Evolutionary conservation across 495 filamentous ascomycete genomes (phyloP).

Genomic region (Cercophora samala): DNA sequence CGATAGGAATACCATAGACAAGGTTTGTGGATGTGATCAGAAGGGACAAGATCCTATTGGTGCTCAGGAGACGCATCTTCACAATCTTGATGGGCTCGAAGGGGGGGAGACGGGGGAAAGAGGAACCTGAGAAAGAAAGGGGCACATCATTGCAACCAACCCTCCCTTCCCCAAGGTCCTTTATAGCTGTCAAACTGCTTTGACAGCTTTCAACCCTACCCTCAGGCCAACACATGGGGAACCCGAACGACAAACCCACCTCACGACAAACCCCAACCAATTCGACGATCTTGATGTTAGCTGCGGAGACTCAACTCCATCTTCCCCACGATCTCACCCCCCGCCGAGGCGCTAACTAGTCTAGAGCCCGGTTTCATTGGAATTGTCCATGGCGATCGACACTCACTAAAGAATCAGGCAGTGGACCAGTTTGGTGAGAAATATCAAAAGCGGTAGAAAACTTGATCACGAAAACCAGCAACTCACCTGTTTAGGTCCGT

Average conservation of each 20-base stretch:
- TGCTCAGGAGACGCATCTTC: not conserved
- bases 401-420: not conserved
- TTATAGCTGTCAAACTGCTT: too few species aligned
- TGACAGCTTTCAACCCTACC: too few species aligned
- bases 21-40: not conserved
- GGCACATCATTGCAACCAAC: not conserved
- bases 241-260: too few species aligned
- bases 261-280: too few species aligned
- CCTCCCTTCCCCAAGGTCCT: not conserved
- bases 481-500: not conserved
- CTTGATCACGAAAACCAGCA: not conserved
- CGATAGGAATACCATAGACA: not conserved
- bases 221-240: too few species aligned
- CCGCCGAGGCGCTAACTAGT: not conserved
- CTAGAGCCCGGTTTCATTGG: not conserved
- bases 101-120: not conserved
- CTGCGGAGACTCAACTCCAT: not conserved
- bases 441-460: not conserved
- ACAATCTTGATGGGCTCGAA: not conserved
- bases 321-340: not conserved
- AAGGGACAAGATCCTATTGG: not conserved
- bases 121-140: not conserved
- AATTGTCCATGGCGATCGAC: not conserved
- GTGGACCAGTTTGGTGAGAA: not conserved
- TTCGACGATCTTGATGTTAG: not conserved